phyloP scores from a whole-genome alignment of 1,284 basidiomycete genomes.

The Sporisorium exsertum region DNA sequence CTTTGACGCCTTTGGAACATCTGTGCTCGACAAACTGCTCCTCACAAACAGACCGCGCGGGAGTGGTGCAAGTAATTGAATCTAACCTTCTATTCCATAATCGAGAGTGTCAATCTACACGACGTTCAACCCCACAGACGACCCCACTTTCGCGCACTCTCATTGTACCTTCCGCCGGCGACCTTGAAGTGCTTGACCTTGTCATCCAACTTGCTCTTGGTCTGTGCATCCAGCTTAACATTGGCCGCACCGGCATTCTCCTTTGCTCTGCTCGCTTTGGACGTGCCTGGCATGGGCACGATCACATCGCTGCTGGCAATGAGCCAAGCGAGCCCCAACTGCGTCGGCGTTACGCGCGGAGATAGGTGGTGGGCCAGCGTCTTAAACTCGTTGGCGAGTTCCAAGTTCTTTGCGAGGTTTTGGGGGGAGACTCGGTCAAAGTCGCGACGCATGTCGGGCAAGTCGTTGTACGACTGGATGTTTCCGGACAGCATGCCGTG shows the following conservation, averaged over 20 bases:
- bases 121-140: slow-evolving; percentile 34
- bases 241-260: slow-evolving; percentile 63
- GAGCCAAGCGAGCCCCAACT: slow-evolving; percentile 77
- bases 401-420: slow-evolving; percentile 76
- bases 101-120: too few species aligned
- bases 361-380: slow-evolving; percentile 28
- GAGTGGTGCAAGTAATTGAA: too few species aligned
- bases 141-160: slow-evolving; percentile 16
- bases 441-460: slow-evolving; percentile 73
- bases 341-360: slow-evolving; percentile 72
- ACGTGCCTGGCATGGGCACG: slow-evolving; percentile 73
- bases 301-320: slow-evolving; percentile 72
- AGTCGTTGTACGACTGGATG: slow-evolving; percentile 73
- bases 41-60: too few species aligned
- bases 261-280: slow-evolving; percentile 63
- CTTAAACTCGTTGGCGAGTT: slow-evolving; percentile 73
- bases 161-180: slow-evolving; percentile 42
- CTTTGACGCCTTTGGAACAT: too few species aligned
- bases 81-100: too few species aligned
- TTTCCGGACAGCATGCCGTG: slow-evolving; percentile 75
- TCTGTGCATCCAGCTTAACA: slow-evolving; percentile 50
- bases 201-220: slow-evolving; percentile 54
- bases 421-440: slow-evolving; percentile 70
- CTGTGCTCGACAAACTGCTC: too few species aligned
- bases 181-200: slow-evolving; percentile 34